These are phyloP conservation scores for Dendrostoma leiphaemia DNA, from an alignment of 2,329 filamentous ascomycete species.

Conservation along the genomic window DNA sequence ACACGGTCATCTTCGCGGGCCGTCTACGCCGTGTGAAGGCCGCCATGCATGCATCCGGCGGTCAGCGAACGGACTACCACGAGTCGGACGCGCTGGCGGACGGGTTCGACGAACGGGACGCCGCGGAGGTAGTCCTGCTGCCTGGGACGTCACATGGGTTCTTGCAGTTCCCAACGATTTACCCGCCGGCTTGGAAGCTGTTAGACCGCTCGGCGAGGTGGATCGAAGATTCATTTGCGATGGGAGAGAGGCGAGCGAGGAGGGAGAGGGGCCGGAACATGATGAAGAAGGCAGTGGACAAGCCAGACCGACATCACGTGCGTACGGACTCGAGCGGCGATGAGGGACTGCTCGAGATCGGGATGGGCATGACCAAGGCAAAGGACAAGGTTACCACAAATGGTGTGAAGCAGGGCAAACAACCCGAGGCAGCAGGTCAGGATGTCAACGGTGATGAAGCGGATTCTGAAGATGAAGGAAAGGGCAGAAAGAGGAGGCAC, in stretches of 20 bases:
- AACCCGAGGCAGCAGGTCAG: slow-evolving; percentile 22
- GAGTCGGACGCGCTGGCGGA: slow-evolving; percentile 41
- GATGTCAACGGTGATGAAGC: slow-evolving; percentile 24
- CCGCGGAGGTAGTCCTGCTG: slow-evolving; percentile 79
- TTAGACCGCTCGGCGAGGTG: slow-evolving; percentile 76
- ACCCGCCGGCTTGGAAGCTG: slow-evolving; percentile 86
- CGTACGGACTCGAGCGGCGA: slow-evolving; percentile 67
- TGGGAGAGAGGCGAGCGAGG: slow-evolving; percentile 43
- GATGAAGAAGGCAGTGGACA: slow-evolving; percentile 16
- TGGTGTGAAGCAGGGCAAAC: slow-evolving; percentile 23
- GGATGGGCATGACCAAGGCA: slow-evolving; percentile 64
- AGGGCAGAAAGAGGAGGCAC: slow-evolving; percentile 28
- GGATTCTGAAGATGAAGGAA: slow-evolving; percentile 23
- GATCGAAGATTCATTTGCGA: slow-evolving; percentile 75
- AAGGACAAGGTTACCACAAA: slow-evolving; percentile 21
- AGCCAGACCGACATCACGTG: slow-evolving; percentile 42
- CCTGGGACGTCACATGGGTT: slow-evolving; percentile 93
- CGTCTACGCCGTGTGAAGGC: slow-evolving; percentile 78
- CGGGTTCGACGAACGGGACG: slow-evolving; percentile 70
- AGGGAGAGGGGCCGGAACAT: slow-evolving; percentile 27
- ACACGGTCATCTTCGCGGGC: slow-evolving; percentile 94
- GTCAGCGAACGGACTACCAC: slow-evolving; percentile 49
- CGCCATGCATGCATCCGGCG: slow-evolving; percentile 47
- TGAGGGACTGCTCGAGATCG: slow-evolving; percentile 86
- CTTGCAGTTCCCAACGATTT: slow-evolving; percentile 83